Conservation (phyloP, 2,329 filamentous ascomycete species). For the Xylariaceae sp. region DNA sequence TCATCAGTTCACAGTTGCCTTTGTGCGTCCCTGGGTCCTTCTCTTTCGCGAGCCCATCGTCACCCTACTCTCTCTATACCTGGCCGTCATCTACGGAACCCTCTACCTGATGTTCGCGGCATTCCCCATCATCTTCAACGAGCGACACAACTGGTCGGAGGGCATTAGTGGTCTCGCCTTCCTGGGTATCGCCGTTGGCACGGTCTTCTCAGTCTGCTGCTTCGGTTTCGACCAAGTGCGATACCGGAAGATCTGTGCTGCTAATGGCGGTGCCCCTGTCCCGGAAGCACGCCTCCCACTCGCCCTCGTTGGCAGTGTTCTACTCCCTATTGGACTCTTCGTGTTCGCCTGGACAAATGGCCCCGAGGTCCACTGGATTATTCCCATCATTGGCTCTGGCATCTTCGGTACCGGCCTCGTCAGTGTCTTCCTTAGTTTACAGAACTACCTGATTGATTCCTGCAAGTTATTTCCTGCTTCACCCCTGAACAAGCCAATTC, state of each 20-base stretch:
- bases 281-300: slow-evolving; percentile 62
- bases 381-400: slow-evolving; percentile 36
- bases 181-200: slow-evolving; percentile 63
- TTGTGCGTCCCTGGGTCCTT: slow-evolving; percentile 62
- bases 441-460: slow-evolving; percentile 55
- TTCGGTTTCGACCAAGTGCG: slow-evolving; percentile 51
- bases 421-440: slow-evolving; percentile 51
- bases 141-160: slow-evolving; percentile 52
- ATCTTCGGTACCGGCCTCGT: slow-evolving; percentile 41
- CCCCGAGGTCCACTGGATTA: slow-evolving; percentile 48
- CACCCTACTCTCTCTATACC: slow-evolving; percentile 58
- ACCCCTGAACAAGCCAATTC: too few relatives aligned
- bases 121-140: slow-evolving; percentile 62
- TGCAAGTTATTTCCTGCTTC: slow-evolving; percentile 33
- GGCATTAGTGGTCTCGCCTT: slow-evolving; percentile 61
- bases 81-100: slow-evolving; percentile 56
- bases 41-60: slow-evolving; percentile 69
- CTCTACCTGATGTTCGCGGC: slow-evolving; percentile 57
- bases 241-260: slow-evolving; percentile 43
- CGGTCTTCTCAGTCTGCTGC: slow-evolving; percentile 53
- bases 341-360: slow-evolving; percentile 65
- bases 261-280: slow-evolving; percentile 50
- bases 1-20: slow-evolving; percentile 51
- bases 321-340: slow-evolving; percentile 60
- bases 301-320: slow-evolving; percentile 56